Evolutionary conservation across 768 basidiomycete species (phyloP).

Genomic region (Auriscalpium microsporum): DNA sequence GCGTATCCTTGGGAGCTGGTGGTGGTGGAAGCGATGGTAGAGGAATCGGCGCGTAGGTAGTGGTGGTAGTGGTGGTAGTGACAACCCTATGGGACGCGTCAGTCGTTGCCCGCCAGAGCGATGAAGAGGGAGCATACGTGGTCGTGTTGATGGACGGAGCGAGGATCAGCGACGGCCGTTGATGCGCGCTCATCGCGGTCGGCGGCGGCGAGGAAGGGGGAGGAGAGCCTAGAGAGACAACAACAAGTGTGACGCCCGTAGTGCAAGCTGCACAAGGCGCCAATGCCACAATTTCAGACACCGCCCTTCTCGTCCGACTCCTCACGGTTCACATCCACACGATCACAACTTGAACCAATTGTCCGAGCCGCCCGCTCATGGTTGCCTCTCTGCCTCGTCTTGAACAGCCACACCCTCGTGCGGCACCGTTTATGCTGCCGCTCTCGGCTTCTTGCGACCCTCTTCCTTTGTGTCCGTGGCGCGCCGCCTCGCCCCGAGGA

Average conservation of each 20-base stretch:
- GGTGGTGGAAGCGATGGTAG: slow-evolving; percentile 68
- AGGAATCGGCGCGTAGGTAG: slow-evolving; percentile 82
- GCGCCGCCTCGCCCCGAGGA: no score
- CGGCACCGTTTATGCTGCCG: no score
- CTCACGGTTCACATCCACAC: neutral
- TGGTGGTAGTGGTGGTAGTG: slow-evolving; percentile 88
- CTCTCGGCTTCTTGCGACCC: no score
- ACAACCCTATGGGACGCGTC: slow-evolving; percentile 48
- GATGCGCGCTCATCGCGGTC: slow-evolving; percentile 50
- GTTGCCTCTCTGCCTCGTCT: neutral
- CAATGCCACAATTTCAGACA: slow-evolving; percentile 3
- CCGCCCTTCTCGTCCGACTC: neutral
- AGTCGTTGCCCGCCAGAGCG: neutral
- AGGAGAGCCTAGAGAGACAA: slow-evolving; percentile 13
- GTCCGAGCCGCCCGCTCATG: neutral
- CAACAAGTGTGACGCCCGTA: neutral
- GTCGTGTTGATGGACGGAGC: slow-evolving; percentile 82
- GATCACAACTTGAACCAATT: no score
- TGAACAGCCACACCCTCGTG: no score
- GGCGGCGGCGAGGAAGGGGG: slow-evolving; percentile 18
- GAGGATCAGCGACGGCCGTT: slow-evolving; percentile 61
- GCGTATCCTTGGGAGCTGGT: slow-evolving; percentile 64
- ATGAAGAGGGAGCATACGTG: slow-evolving; percentile 42
- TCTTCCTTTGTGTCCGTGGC: no score
- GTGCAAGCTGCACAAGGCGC: neutral